Evolutionary conservation across 2,329 filamentous ascomycete species (phyloP).

Genomic region (Parascedosporium putredinis): DNA sequence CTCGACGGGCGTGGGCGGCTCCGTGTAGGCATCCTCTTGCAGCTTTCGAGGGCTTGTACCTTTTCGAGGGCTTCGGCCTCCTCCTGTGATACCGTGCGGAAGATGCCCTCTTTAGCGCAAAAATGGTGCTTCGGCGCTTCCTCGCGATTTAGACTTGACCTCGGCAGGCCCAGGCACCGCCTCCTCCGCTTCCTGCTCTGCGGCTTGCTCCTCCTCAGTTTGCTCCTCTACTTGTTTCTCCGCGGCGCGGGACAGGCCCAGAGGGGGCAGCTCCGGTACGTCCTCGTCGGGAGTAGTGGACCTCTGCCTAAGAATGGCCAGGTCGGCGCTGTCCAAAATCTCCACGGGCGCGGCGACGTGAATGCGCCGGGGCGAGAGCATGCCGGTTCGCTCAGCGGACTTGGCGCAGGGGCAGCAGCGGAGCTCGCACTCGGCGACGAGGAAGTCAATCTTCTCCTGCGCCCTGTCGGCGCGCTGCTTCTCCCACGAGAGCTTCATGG

Average conservation of each 20-base stretch:
- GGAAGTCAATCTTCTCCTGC: constrained; percentile 63
- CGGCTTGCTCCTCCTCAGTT: too few relatives aligned
- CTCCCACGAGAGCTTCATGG: constrained; percentile 43
- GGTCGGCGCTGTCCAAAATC: constrained; percentile 31
- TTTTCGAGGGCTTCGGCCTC: constrained; percentile 35
- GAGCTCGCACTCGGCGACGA: constrained; percentile 64
- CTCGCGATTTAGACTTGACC: background rate
- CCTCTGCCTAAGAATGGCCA: constrained; percentile 27
- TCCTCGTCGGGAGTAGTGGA: background rate
- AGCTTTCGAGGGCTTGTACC: constrained; percentile 16
- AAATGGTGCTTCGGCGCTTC: constrained; percentile 34
- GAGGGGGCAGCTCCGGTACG: background rate
- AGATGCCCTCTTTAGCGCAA: constrained; percentile 52
- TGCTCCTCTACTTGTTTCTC: too few relatives aligned
- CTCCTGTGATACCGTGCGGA: constrained; percentile 47
- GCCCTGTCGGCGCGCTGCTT: constrained; percentile 57
- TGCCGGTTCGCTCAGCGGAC: constrained; percentile 20
- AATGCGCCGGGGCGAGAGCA: constrained; percentile 24
- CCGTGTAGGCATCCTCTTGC: constrained; percentile 12
- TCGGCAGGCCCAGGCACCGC: background rate
- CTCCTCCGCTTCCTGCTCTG: background rate
- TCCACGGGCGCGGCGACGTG: constrained; percentile 22
- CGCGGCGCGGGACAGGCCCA: background rate
- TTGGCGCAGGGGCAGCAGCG: constrained; percentile 53
- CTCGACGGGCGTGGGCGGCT: constrained; percentile 23